These are phyloP conservation scores for Hypoxylon fragiforme DNA, from an alignment of 495 filamentous ascomycete species.

Conservation along the genomic window DNA sequence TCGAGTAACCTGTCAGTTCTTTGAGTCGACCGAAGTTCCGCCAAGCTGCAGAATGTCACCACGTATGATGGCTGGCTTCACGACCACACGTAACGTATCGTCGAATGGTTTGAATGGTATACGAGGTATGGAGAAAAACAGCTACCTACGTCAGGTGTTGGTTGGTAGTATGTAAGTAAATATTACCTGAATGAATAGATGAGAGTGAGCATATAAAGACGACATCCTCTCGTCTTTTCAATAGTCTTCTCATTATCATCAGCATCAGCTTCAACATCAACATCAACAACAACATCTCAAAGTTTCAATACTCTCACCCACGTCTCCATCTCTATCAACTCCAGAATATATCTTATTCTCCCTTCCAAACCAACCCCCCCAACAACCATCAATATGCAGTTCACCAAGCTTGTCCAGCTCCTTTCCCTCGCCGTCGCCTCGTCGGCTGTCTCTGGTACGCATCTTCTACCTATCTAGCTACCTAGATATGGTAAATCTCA, in stretches of 20 bases:
- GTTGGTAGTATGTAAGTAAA: conserved; percentile 7
- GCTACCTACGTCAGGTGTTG: too few relatives aligned
- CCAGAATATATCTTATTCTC: neutral
- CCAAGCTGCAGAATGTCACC: conserved; percentile 24
- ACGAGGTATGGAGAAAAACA: conserved; percentile 17
- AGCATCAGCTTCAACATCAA: conserved; percentile 4
- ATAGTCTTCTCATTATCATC: conserved; percentile 16
- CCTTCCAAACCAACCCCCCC: neutral
- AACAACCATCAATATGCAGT: conserved; percentile 50
- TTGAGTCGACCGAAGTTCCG: conserved; percentile 13
- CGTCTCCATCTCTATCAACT: neutral
- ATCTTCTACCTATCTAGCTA: neutral
- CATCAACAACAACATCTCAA: conserved; percentile 18
- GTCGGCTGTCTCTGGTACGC: conserved; percentile 17
- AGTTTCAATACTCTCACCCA: conserved; percentile 3
- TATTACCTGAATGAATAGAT: too few relatives aligned
- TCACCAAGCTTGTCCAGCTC: conserved; percentile 45
- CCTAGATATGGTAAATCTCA: too few relatives aligned
- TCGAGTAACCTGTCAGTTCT: conserved; percentile 2
- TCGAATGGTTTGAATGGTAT: conserved; percentile 2
- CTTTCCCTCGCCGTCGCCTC: conserved; percentile 28
- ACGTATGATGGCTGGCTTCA: conserved; percentile 28
- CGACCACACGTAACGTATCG: conserved; percentile 29
- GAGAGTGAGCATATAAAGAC: conserved; percentile 33
- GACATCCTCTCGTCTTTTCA: conserved; percentile 7